Base-by-base conservation (phyloP, 202 grass and related monocot genomes). In the Panicum hallii region DNA sequence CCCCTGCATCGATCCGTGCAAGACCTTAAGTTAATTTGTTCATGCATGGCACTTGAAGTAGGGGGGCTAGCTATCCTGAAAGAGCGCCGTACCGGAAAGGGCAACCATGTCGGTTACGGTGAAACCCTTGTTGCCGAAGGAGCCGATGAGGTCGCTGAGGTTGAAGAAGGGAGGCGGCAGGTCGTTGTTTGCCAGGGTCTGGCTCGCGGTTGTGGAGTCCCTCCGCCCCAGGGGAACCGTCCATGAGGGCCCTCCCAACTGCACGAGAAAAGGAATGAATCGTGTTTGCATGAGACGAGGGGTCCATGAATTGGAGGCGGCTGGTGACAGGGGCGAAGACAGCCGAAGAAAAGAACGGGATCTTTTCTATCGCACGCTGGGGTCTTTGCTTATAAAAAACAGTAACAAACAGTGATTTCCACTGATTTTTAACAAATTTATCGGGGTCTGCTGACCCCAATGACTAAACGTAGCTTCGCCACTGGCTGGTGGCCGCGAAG, bases 191-290 rank as follows among this genome's bases (percentile, higher is more conserved):
- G 89, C 87, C n/a, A 71, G 82, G 1, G 57, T 13, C 3, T 52
- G 4, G 82, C 78, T 92, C 14, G 92, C 86, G 0, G 74, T 88
- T 1, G 78, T 85, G 1, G 86, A 92, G 81, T 97, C 92, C 22
- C 84, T 85, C 65, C 94, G 87, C 0, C 95, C 95, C 30, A 97
- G 68, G 38, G 32, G 77, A 61, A 97, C 92, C 1, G 40, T 65
- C 95, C 92, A 97, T 3, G 82, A 84, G 0, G 89, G 89, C 0
- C 93, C 93, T 26, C 89, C 89, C 19, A 95, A 22, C 84, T 93
- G 50, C 43, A 9, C 7, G 0, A 1, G 9, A 23, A 4, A 15
- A 38, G 36, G 36, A 38, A 38, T 38, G 36, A 26, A 1, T 26
- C 26, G 26, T 26, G 26, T 26, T 26, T 26, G 26, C 26, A 26